Conservation (phyloP, 1,284 basidiomycete species). For the Trichosporon sp. region DNA sequence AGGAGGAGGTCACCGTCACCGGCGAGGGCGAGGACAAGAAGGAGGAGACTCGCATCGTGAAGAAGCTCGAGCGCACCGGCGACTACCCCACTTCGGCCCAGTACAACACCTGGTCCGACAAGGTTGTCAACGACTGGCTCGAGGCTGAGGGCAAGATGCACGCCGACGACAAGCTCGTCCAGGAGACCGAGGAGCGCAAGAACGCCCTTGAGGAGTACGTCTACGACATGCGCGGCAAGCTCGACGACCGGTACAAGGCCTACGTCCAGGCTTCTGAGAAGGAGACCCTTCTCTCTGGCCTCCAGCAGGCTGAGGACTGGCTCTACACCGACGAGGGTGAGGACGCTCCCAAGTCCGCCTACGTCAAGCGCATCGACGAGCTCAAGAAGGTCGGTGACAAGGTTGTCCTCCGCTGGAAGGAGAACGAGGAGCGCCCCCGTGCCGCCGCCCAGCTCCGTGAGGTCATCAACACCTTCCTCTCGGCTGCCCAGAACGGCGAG, state of each 20-base stretch:
- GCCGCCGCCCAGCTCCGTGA: constrained; percentile 76
- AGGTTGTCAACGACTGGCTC: constrained; percentile 65
- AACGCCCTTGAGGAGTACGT: constrained; percentile 97
- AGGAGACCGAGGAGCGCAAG: constrained; percentile 94
- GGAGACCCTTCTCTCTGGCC: constrained; percentile 67
- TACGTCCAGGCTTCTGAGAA: constrained; percentile 77
- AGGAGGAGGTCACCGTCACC: constrained; percentile 67
- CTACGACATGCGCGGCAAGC: constrained; percentile 87
- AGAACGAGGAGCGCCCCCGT: constrained; percentile 74
- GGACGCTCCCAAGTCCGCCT: constrained; percentile 87
- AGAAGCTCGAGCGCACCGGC: constrained; percentile 75
- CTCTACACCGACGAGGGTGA: constrained; percentile 93
- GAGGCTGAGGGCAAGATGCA: constrained; percentile 86
- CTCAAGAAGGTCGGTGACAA: constrained; percentile 83
- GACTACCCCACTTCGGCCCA: constrained; percentile 72
- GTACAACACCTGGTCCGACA: constrained; percentile 66
- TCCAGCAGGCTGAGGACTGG: constrained; percentile 87
- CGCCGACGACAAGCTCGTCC: constrained; percentile 86
- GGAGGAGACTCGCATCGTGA: constrained; percentile 69
- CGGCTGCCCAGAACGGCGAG: constrained; percentile 75
- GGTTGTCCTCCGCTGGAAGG: constrained; percentile 75
- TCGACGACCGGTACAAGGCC: constrained; percentile 78
- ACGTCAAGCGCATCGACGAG: constrained; percentile 74
- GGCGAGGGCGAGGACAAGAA: constrained; percentile 62
- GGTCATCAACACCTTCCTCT: constrained; percentile 78